phyloP scores from a whole-genome alignment of 306 rosid species.

The Astragalus glycyphyllos region DNA sequence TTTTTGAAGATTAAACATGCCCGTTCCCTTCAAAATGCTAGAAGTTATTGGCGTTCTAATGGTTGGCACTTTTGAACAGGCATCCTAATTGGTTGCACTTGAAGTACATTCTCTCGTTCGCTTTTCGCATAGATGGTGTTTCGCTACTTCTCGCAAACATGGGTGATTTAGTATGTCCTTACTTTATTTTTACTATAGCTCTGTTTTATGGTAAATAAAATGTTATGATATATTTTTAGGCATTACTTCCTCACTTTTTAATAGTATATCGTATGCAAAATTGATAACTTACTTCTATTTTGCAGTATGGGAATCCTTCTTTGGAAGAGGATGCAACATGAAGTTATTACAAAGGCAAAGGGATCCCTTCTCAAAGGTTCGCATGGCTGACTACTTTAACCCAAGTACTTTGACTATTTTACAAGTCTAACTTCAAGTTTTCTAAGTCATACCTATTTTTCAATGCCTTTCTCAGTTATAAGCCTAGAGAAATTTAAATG shows the following conservation, averaged over 20 bases:
- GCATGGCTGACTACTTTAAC: neutral
- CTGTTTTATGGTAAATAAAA: neutral
- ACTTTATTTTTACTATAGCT: neutral
- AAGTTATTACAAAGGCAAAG: conserved; percentile 21
- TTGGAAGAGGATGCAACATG: conserved; percentile 6
- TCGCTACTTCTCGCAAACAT: conserved; percentile 14
- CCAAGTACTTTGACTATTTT: neutral
- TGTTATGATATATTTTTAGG: neutral
- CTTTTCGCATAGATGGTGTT: conserved; percentile 21
- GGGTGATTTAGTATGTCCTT: conserved; percentile 25
- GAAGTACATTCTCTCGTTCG: conserved; percentile 3
- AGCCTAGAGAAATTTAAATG: conserved; percentile 12
- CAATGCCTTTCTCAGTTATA: neutral
- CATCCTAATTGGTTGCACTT: conserved; percentile 14
- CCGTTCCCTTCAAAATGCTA: conserved; percentile 61
- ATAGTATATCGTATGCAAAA: neutral
- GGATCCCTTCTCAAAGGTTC: conserved; percentile 4
- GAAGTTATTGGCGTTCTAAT: conserved; percentile 73
- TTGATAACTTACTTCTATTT: conserved; percentile 1
- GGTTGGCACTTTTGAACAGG: conserved; percentile 88
- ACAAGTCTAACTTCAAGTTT: neutral
- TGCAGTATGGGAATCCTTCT: neutral
- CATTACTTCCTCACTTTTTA: neutral
- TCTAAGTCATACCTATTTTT: neutral
- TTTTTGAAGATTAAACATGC: conserved; percentile 76